Evolutionary conservation across 345 rosid species (phyloP), one percentile per base, ranked within the genome.

Genomic region (Eucalyptus pumila): DNA sequence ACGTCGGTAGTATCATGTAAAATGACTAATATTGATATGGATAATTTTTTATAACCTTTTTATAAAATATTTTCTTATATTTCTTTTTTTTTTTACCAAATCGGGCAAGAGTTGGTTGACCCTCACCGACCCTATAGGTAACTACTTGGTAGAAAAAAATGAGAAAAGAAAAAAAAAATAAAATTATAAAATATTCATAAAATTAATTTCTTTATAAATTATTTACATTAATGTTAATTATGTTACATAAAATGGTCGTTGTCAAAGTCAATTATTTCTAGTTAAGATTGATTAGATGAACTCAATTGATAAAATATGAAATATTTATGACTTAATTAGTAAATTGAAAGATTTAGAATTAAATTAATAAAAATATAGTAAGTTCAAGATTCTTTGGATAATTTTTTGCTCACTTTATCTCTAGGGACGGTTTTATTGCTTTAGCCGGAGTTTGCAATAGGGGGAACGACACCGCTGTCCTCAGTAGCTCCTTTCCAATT

Each of bases 1-100:
- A 5, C 0, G 3, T 24, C 0, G 30, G 3, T 56, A 56, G 1
- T 56, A 12, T 9, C 3, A 2, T 0, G 6, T 56, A 23, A 26
- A 26, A 56, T 9, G 7, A 26, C 1, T 56, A 10, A 11, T 17
- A 17, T 24, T 9, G 1, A 4, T 0, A 10, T 56, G 1, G 3
- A 56, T 56, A 56, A 4, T 24, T 56, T 56, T 24, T 10, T 56
- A 10, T 24, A 56, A 9, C 6, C 0, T 56, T 52, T 52, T 52
- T 4, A 52, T 19, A 52, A 52, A 21, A 52, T 52, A 4, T 52
- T 19, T 19, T 52, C 4, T 52, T 21, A 19, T 52, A 4, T 4
- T 56, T 56, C 1, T 9, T 4, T 23, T 49, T 23, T 48, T 48
- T 23, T 9, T 9, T 10, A 56, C 62, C 62, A 24, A 23, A 11